Base-by-base conservation (phyloP, 2,329 filamentous ascomycete genomes). In the Tricladium varicosporioides region DNA sequence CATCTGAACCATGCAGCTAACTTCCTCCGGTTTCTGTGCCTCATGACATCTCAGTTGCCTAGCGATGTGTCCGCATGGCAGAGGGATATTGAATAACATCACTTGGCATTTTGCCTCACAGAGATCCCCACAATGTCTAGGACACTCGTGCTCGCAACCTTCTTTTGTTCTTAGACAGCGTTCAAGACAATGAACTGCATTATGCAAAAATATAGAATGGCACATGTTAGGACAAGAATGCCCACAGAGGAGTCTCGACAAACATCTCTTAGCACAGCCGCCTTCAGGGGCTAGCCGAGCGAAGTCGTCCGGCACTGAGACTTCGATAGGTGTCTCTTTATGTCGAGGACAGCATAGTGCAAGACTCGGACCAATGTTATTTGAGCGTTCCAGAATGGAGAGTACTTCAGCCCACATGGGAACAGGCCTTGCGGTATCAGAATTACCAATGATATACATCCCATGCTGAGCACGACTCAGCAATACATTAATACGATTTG, bases 401-500 rank as follows among this genome's bases (percentile, higher is more conserved):
- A 85, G 70, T 0, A 89, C 82, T 0, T 81, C 65, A 0, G 70
- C 66, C 87, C 87, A 91, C 85, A 90, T 89, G 0, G 71, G 67
- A 0, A 89, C 76, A 19, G 75, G 70, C 0, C 65, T 65, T 18
- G 79, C 85, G 0, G 86, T 90, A 1, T 78, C 69, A 0, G 82
- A 68, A 63, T 90, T 87, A 2, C 87, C 86, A 16, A 91, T 83
- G 32, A 91, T 75, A 65, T 86, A 88, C 80, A 91, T 85, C 0
- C 87, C 86, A 62, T 90, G 82, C 61, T 83, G 74, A 0, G 87
- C 87, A 7, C 88, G 81, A 49, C 80, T 85, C 0, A 90, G 73
- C 0, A 89, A 73, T 0, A 90, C 85, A 58, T 89, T 89, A 70
- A 91, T 84, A 0, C 86, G 79, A 62, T 91, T 88, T 0, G 79